Conservation (phyloP, 371 early-diverging fungal genomes). For the Haplosporangium sp. region DNA sequence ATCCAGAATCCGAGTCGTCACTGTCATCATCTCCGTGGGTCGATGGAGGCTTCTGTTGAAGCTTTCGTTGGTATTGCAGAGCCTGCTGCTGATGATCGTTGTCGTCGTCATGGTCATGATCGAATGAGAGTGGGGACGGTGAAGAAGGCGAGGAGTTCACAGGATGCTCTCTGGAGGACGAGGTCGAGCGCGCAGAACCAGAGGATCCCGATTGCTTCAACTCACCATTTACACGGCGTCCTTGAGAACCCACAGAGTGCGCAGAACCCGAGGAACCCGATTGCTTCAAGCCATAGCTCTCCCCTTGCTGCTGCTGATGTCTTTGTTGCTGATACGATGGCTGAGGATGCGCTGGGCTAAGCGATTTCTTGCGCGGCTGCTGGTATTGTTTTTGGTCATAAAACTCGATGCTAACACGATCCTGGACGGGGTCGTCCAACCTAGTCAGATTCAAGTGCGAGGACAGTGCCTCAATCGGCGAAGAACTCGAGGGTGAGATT, state of each 20-base stretch:
- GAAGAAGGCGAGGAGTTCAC: conserved; percentile 16
- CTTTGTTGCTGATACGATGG: conserved; percentile 22
- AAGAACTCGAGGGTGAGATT: conserved; percentile 36
- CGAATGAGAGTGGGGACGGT: conserved; percentile 29
- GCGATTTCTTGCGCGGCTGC: conserved; percentile 41
- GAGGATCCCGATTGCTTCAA: conserved; percentile 47
- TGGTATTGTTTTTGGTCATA: conserved; percentile 40
- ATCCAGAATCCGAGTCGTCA: conserved; percentile 51
- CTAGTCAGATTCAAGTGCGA: conserved; percentile 32
- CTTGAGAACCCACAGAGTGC: conserved; percentile 31
- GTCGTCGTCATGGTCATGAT: conserved; percentile 36
- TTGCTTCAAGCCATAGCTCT: conserved; percentile 27
- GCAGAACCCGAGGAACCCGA: conserved; percentile 43
- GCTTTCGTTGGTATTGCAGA: conserved; percentile 48
- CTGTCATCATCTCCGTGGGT: conserved; percentile 44
- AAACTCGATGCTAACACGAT: conserved; percentile 26
- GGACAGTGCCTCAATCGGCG: conserved; percentile 29
- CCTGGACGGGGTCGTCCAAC: conserved; percentile 38
- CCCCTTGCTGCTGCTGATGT: conserved; percentile 27
- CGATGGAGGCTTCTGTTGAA: conserved; percentile 53
- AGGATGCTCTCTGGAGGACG: conserved; percentile 18
- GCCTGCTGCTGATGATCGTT: conserved; percentile 50
- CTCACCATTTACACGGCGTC: conserved; percentile 28
- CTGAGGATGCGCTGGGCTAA: conserved; percentile 16
- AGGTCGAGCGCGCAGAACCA: conserved; percentile 23